Percentiles rank a stretch among this genome's conserved stretches.
Conservation (phyloP, 176 grass and related monocot species). For the Aegilops speltoides region DNA sequence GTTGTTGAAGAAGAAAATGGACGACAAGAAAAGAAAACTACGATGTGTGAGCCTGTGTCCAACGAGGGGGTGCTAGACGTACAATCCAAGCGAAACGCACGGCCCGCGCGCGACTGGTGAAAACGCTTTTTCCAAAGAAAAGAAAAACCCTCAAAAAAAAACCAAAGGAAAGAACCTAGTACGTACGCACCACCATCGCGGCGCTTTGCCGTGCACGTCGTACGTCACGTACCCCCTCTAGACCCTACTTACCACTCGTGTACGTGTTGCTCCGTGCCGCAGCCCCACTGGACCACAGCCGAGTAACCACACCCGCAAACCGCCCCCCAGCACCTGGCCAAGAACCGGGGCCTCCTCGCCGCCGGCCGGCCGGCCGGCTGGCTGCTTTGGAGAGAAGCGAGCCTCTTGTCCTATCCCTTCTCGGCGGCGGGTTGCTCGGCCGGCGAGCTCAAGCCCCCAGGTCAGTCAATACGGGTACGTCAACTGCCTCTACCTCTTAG, state of each 20-base stretch:
- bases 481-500: neutral
- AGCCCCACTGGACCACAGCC: neutral
- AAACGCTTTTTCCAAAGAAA: too few species aligned
- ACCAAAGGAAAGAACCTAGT: too few species aligned
- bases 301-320: neutral
- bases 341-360: neutral
- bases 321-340: neutral
- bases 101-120: too few species aligned
- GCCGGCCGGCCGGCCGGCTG: neutral
- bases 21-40: too few species aligned
- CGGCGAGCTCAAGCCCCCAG: neutral
- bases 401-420: neutral
- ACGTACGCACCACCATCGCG: neutral
- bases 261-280: neutral
- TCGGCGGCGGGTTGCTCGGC: neutral
- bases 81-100: too few species aligned
- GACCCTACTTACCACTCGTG: neutral
- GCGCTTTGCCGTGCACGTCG: neutral
- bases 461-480: neutral
- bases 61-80: too few species aligned
- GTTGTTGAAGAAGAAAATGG: too few species aligned
- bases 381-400: neutral
- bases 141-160: neutral
- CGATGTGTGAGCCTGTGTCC: too few species aligned
- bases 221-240: neutral